Base-by-base conservation (phyloP, 1,139 yeast genomes). In the Blastobotrys persicus region DNA sequence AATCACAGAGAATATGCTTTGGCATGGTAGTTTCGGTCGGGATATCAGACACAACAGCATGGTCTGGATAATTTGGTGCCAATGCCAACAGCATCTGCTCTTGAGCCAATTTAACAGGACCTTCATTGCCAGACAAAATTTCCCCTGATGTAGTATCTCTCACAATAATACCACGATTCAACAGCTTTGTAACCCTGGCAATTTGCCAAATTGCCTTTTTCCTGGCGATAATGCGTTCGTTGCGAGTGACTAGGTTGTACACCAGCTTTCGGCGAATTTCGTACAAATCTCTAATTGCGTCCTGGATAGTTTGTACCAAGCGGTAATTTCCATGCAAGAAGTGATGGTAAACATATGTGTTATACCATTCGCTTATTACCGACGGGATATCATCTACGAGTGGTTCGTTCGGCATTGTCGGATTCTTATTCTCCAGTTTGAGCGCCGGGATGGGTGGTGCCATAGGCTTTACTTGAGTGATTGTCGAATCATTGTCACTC, bases 1-100 rank as follows among this genome's bases (percentile, higher is more conserved):
- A 85, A 65, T 87, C 95, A 42, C 87, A 89, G 64, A 88, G 70
- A 54, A 88, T 79, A 64, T 87, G 92, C 1, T 89, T 83, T 19
- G 91, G 91, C 54, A 78, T 70, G 2, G 70, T 62, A 13, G 61
- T 61, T 65, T 58, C 73, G 61, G 65, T 54, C 7, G 59, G 42
- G 1, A 45, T 45, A 18, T 59, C 69, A 19, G 56, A 66, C 51
- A 53, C 69, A 58, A 55, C 64, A 48, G 67, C 72, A 49, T 59
- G 60, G 49, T 75, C 60, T 4, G 95, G 92, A 65, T 79, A 86
- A 59, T 82, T 81, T 17, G 91, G 84, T 14, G 86, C 80, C 55
- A 88, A 72, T 0, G 95, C 88, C 66, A 85, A 78, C 49, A 83
- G 74, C 46, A 83, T 73, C 66, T 88, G 94, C 62, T 78, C 82